Conservation (phyloP, 495 filamentous ascomycete genomes). For the Staphylotrichum longicolle region DNA sequence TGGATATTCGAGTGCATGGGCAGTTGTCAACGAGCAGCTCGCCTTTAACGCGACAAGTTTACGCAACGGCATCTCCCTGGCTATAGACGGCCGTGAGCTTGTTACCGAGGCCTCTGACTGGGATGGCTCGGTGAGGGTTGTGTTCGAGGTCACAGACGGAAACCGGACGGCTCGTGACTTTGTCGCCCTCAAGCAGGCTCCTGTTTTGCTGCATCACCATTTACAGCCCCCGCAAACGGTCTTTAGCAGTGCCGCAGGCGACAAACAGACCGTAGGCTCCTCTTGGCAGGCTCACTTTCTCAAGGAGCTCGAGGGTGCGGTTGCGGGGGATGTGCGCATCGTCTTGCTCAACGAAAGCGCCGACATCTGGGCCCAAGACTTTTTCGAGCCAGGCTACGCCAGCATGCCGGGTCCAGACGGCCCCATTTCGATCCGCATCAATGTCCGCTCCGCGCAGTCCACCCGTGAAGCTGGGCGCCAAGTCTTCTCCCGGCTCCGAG, state of each 20-base stretch:
- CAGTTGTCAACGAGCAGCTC: not conserved
- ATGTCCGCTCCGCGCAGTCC: conserved; percentile 8
- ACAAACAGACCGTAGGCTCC: not conserved
- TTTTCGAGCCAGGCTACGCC: conserved; percentile 5
- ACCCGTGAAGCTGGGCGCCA: conserved; percentile 1
- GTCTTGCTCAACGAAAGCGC: conserved; percentile 6
- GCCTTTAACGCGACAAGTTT: conserved; percentile 9
- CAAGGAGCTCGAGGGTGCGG: not conserved
- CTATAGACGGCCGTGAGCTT: conserved; percentile 3
- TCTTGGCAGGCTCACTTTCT: not conserved
- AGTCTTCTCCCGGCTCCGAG: conserved; percentile 6
- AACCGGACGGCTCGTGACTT: not conserved
- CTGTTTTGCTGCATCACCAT: conserved; percentile 7
- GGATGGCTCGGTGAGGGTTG: conserved; percentile 8
- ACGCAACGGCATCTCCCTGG: conserved; percentile 4
- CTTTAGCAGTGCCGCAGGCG: not conserved
- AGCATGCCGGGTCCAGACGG: conserved; percentile 9
- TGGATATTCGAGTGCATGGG: not conserved
- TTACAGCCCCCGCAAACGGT: not conserved
- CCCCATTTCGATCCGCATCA: not conserved
- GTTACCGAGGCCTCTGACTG: not conserved
- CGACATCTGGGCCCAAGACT: conserved; percentile 13
- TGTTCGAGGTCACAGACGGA: conserved; percentile 2
- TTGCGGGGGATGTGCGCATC: not conserved
- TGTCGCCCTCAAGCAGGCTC: conserved; percentile 4